Conservation (phyloP, 345 rosid species). For the Aquilaria malaccensis region DNA sequence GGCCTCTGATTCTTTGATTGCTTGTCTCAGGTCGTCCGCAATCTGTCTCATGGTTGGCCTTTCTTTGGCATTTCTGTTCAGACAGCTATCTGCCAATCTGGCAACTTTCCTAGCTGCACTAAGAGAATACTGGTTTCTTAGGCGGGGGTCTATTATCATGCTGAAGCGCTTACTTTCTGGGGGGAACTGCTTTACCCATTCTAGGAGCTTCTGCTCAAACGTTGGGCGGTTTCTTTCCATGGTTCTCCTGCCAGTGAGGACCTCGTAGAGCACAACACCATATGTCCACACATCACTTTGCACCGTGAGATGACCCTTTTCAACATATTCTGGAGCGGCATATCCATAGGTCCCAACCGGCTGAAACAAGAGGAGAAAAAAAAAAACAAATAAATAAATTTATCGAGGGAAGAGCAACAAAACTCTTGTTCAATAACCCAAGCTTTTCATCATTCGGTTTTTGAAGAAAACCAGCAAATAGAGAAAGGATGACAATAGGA, state of each 20-base stretch:
- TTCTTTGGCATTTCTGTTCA: constrained; percentile 60
- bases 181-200: constrained; percentile 87
- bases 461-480: too few relatives aligned
- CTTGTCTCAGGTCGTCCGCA: constrained; percentile 40
- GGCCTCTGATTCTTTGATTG: constrained; percentile 42
- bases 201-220: constrained; percentile 63
- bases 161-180: constrained; percentile 49
- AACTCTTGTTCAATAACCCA: too few relatives aligned
- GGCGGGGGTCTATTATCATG: constrained; percentile 72
- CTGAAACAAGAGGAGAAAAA: constrained; percentile 26
- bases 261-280: constrained; percentile 91
- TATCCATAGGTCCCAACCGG: constrained; percentile 88
- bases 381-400: background rate
- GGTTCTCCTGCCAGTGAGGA: constrained; percentile 77
- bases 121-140: constrained; percentile 42
- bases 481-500: too few relatives aligned
- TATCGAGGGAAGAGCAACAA: too few relatives aligned
- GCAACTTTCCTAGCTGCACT: constrained; percentile 42
- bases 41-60: constrained; percentile 68
- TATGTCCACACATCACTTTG: constrained; percentile 74
- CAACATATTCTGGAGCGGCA: constrained; percentile 88
- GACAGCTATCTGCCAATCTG: constrained; percentile 72
- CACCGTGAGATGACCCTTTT: constrained; percentile 76
- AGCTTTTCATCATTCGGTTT: too few relatives aligned
- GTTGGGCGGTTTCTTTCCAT: constrained; percentile 62